Conservation (phyloP, 495 filamentous ascomycete genomes). For the Glonium stellatum region DNA sequence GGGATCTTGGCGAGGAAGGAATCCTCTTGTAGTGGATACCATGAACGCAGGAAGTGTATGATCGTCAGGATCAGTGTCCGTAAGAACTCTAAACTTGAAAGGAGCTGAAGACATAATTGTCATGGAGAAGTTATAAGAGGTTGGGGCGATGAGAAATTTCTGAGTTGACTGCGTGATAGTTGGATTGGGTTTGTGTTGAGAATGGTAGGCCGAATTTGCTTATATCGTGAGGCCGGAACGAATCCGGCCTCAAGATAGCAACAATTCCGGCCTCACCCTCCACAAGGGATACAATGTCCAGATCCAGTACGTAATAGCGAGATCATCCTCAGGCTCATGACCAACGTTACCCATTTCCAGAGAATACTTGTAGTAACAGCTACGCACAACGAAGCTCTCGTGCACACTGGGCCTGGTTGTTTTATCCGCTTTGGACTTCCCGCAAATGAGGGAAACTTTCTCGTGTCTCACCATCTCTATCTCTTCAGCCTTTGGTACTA, state of each 20-base stretch:
- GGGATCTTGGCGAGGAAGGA: conserved; percentile 61
- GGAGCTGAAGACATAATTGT: conserved; percentile 31
- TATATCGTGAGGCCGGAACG: conserved; percentile 51
- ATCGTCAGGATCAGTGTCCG: conserved; percentile 53
- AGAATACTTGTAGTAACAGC: too few relatives aligned
- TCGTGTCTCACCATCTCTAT: too few relatives aligned
- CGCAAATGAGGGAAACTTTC: too few relatives aligned
- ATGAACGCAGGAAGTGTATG: conserved; percentile 65
- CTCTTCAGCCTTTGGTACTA: too few relatives aligned
- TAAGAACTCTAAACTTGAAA: conserved; percentile 45
- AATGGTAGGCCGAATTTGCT: conserved; percentile 5
- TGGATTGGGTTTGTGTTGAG: neutral
- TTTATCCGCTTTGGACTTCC: too few relatives aligned
- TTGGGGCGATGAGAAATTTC: neutral
- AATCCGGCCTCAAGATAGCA: conserved; percentile 31
- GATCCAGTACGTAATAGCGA: conserved; percentile 26
- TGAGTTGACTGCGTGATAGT: neutral
- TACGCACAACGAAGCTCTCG: too few relatives aligned
- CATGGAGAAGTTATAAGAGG: neutral
- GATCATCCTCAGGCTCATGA: conserved; percentile 11
- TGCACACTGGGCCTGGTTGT: too few relatives aligned
- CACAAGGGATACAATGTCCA: conserved; percentile 4
- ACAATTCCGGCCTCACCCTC: conserved; percentile 51
- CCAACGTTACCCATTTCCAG: neutral
- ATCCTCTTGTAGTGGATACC: conserved; percentile 76